Percentiles rank a stretch among this genome's conserved stretches.
phyloP scores from a whole-genome alignment of 73 alveolate species.

The Diophrys appendiculata region DNA sequence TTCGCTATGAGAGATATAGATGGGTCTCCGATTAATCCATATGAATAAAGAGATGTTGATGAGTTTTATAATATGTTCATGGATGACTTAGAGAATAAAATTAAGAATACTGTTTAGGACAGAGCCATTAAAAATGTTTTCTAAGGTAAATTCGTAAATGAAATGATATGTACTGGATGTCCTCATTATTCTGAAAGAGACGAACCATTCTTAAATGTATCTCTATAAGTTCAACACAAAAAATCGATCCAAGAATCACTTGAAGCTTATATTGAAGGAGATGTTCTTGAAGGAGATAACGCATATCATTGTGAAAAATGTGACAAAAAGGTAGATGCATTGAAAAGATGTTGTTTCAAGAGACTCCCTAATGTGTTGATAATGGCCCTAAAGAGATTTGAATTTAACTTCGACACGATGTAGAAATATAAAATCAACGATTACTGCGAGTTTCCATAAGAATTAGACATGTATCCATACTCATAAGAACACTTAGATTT shows the following conservation, averaged over 20 bases:
- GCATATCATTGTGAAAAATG: conserved; percentile 95
- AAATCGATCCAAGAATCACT: conserved; percentile 72
- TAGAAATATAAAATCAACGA: conserved; percentile 87
- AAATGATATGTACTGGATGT: conserved; percentile 75
- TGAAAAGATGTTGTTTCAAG: conserved; percentile 84
- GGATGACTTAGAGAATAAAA: conserved; percentile 84
- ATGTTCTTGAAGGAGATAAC: conserved; percentile 94
- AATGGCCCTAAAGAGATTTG: conserved; percentile 89
- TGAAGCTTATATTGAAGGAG: conserved; percentile 88
- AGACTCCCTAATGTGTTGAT: conserved; percentile 88
- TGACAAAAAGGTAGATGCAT: conserved; percentile 90
- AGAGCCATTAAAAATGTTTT: conserved; percentile 75
- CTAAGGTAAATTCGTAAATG: conserved; percentile 84
- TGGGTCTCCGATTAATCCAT: conserved; percentile 73
- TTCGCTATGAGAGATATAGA: conserved; percentile 74
- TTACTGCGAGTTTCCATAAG: conserved; percentile 91
- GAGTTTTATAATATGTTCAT: conserved; percentile 88
- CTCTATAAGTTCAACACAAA: conserved; percentile 79
- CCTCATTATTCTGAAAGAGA: conserved; percentile 86
- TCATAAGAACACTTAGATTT: conserved; percentile 34
- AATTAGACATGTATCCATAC: conserved; percentile 82
- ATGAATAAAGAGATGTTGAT: conserved; percentile 85
- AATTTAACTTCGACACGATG: conserved; percentile 92
- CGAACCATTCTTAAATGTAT: conserved; percentile 83
- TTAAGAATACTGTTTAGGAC: conserved; percentile 77